Conservation (phyloP, 2,329 filamentous ascomycete genomes). For the Colletotrichum sp. region DNA sequence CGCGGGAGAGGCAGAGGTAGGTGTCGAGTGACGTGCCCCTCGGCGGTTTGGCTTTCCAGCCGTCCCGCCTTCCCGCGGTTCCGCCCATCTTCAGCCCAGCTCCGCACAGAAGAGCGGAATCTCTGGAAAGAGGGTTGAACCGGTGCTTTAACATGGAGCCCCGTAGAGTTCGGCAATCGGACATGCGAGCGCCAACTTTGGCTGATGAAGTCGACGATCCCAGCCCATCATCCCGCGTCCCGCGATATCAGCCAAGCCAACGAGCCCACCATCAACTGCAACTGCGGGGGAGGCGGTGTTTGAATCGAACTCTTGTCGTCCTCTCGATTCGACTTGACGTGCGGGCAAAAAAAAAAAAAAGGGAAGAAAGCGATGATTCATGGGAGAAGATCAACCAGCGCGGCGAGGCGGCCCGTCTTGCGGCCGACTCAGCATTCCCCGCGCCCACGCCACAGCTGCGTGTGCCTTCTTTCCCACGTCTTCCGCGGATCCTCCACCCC, state of each 20-base stretch:
- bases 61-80: conserved; percentile 5
- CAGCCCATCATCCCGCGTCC: not conserved
- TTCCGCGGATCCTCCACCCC: not conserved
- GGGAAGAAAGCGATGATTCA: conserved; percentile 21
- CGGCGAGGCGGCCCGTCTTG: not conserved
- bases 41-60: not conserved
- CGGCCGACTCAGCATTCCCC: not conserved
- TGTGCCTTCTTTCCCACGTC: not conserved
- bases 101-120: not conserved
- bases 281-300: conserved; percentile 4
- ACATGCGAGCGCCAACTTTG: conserved; percentile 12
- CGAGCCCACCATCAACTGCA: not conserved
- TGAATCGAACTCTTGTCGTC: not conserved
- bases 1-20: not conserved
- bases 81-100: not conserved
- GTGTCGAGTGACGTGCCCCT: not conserved
- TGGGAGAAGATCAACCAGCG: conserved; percentile 11
- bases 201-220: not conserved
- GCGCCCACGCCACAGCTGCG: not conserved
- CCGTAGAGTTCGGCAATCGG: not conserved
- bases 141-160: not conserved
- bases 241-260: not conserved
- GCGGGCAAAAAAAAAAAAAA: not conserved
- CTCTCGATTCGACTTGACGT: not conserved
- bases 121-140: not conserved